These are phyloP conservation scores for Candida pini DNA, from an alignment of 805 yeast genomes.

Conservation along the genomic window DNA sequence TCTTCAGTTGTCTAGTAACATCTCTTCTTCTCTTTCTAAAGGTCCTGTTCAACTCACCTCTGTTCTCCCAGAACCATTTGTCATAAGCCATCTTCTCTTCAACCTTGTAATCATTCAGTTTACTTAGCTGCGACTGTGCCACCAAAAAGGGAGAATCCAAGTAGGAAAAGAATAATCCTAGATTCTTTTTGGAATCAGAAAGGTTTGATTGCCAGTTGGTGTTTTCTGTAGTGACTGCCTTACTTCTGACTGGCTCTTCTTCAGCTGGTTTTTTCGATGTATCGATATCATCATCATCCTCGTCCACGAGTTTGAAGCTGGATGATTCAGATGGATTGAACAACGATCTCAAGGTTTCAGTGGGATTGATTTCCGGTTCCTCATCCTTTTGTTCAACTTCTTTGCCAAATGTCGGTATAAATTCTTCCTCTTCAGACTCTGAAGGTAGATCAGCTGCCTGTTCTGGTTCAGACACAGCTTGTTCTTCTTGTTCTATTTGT, in stretches of 20 bases:
- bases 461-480: not conserved
- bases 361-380: conserved; percentile 35
- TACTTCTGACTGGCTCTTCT: conserved; percentile 8
- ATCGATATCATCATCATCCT: conserved; percentile 46
- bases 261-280: conserved; percentile 21
- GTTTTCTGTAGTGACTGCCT: conserved; percentile 8
- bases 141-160: conserved; percentile 78
- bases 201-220: no score
- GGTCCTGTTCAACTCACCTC: conserved; percentile 75
- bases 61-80: conserved; percentile 71
- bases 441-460: conserved; percentile 13
- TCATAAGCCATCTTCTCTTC: conserved; percentile 48
- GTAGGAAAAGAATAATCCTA: conserved; percentile 76
- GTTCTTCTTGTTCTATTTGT: not conserved
- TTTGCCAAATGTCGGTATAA: conserved; percentile 49
- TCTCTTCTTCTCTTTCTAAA: conserved; percentile 75
- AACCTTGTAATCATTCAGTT: conserved; percentile 36
- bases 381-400: conserved; percentile 10
- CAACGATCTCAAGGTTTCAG: conserved; percentile 59
- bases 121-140: conserved; percentile 76
- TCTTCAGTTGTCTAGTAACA: conserved; percentile 52
- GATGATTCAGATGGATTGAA: conserved; percentile 38
- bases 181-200: conserved; percentile 28
- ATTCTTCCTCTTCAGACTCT: conserved; percentile 36
- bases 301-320: conserved; percentile 39